These are phyloP conservation scores for Hordeum marinum DNA, from an alignment of 176 grass and related monocot genomes.

Conservation along the genomic window DNA sequence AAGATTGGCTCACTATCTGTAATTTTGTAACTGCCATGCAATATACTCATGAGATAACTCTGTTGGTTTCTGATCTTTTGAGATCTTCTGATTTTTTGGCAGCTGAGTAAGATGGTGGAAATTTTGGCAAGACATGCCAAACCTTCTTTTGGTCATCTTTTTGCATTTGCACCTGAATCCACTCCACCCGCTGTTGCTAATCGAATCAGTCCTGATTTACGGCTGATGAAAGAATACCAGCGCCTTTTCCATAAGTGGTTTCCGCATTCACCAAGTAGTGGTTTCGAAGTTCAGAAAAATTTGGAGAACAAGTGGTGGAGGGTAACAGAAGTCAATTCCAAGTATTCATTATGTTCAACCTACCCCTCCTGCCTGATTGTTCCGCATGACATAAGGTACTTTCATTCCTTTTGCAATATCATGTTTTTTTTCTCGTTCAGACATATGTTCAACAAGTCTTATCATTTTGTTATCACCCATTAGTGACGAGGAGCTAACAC, in stretches of 20 bases:
- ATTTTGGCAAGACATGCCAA: slow-evolving; percentile 60
- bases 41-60: background rate
- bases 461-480: slow-evolving; percentile 1
- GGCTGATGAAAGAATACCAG: slow-evolving; percentile 69
- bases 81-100: slow-evolving; percentile 7
- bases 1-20: no score
- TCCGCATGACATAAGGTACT: slow-evolving; percentile 65
- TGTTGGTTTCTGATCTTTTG: background rate
- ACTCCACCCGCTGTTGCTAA: slow-evolving; percentile 51
- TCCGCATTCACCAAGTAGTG: background rate
- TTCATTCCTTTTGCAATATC: background rate
- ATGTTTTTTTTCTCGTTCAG: slow-evolving; percentile 20
- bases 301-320: slow-evolving; percentile 66
- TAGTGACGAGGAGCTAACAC: slow-evolving; percentile 90
- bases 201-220: slow-evolving; percentile 57
- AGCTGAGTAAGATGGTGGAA: slow-evolving; percentile 65
- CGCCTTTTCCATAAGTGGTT: slow-evolving; percentile 61
- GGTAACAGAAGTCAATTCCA: slow-evolving; percentile 61
- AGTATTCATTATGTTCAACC: slow-evolving; percentile 68
- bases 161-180: slow-evolving; percentile 45
- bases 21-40: background rate
- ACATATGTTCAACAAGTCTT: background rate
- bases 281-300: slow-evolving; percentile 19
- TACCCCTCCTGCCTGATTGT: slow-evolving; percentile 71
- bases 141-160: slow-evolving; percentile 60